Evolutionary conservation across 495 filamentous ascomycete genomes (phyloP), one percentile per base, ranked within the genome.

Genomic region (Annulohypoxylon moriforme): DNA sequence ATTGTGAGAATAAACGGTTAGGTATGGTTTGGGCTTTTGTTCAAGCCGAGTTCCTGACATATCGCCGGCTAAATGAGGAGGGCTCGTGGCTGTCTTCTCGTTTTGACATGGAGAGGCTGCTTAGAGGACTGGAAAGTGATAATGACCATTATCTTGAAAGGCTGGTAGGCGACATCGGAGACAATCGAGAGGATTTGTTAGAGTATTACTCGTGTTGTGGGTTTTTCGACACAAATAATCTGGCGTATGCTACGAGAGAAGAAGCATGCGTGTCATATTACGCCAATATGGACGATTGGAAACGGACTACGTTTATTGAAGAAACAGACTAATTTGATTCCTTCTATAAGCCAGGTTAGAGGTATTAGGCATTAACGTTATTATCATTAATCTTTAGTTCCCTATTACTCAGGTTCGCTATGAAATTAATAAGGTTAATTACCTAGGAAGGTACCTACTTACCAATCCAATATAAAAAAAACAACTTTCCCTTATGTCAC

Each of bases 11-110:
- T 50, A 33, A 11, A 18, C 27, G 24, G n/a, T 47, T 71, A 5
- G 68, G 61, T 0, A 33, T n/a, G n/a, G 27, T 71, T 4, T 66
- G 61, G 61, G 68, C 68, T 7, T 27, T 16, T 4, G 42, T 71
- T 24, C 68, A 71, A 27, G 68, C 49, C 3, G 68, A 71, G 20
- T 13, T 66, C 10, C n/a, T 71, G 24, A 71, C 68, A 5, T 71
- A 71, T 38, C 68, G 68, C 11, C 68, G 68, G 29, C 10, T 66
- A 10, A 33, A 13, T 4, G 61, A 60, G 16, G 27, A 20, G 0
- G 68, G 62, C 13, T 7, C 36, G 8, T 71, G 68, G 62, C 10
- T 71, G 27, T 71, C 68, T 4, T 18, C 46, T 16, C 36, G 40
- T 10, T 71, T 71, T 34, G 27, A 61, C 0, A 66, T 71, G 61